Evolutionary conservation across 225 moss, liverwort and hornwort species (phyloP).

Genomic region (Physcomitrellopsis africana): DNA sequence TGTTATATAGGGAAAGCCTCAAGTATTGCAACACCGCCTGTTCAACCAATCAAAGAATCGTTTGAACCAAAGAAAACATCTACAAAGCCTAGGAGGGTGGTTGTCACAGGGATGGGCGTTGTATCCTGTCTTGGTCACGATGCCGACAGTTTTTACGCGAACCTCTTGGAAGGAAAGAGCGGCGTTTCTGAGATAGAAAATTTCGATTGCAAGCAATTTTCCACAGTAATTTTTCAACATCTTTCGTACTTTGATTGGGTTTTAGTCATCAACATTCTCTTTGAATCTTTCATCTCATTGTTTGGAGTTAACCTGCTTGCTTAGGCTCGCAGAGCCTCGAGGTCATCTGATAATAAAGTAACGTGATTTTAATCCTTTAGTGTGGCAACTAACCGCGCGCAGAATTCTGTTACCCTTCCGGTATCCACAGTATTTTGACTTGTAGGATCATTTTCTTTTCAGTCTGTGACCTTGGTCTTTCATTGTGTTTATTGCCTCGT

Average conservation of each 20-base stretch:
- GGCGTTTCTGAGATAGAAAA: conserved; percentile 82
- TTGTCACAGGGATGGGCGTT: conserved; percentile 93
- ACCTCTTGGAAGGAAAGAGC: conserved; percentile 82
- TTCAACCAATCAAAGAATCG: conserved; percentile 80
- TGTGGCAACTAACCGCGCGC: background rate
- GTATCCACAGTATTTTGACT: background rate
- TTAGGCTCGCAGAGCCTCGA: background rate
- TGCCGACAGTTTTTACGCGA: conserved; percentile 75
- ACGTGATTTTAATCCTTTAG: background rate
- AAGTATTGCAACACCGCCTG: conserved; percentile 62
- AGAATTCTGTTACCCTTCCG: too few species aligned
- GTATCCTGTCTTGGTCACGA: conserved; percentile 90
- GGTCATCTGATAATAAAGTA: background rate
- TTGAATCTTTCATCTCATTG: background rate
- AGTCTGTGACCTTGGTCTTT: conserved; percentile 5
- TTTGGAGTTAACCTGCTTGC: conserved; percentile 10
- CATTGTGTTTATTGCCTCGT: background rate
- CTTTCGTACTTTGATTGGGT: conserved; percentile 25
- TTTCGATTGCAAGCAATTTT: conserved; percentile 90
- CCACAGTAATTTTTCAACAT: conserved; percentile 62
- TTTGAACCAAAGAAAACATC: conserved; percentile 59
- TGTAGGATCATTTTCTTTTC: background rate
- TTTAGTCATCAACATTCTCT: conserved; percentile 13
- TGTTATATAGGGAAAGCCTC: conserved; percentile 67
- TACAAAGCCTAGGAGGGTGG: conserved; percentile 82